Base-by-base conservation (phyloP, 73 alveolate genomes). In the Paramecium sonneborni region DNA sequence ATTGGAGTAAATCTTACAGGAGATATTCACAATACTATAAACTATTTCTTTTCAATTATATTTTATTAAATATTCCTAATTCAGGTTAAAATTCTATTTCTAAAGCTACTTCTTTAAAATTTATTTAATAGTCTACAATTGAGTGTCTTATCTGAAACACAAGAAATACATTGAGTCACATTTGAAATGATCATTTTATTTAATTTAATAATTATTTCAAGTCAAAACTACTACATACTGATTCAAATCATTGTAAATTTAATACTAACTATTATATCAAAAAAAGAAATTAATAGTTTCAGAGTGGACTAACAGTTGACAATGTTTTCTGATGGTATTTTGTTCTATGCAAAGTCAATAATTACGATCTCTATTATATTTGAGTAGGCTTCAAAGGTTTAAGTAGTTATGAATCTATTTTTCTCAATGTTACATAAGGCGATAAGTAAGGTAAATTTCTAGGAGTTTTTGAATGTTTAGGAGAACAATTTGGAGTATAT, bases 271-370 rank as follows among this genome's bases (percentile, higher is more conserved):
- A 62, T 62, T 62, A 62, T 62, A 62, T 62, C 46, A 62, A 62
- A 62, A 62, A 62, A 62, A 62, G 84, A 62, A 62, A 62, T 62
- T 62, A 62, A 62, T 62, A 62, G 84, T 62, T 62, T 62, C 84
- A 62, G 26, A 30, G 44, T 62, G 84, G 84, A 62, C 20, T 32
- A 62, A 32, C 84, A 30, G 84, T 62, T 62, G 84, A 62, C 44
- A 30, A 32, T 30, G 84, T 62, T 32, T 62, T 62, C 68, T 52
- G 32, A 62, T 62, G 84, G 24, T 62, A 32, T 62, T 62, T 62
- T 4, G 84, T 62, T 62, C 84, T 10, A 24, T 26, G 43, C 44
- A 62, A 26, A 26, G 39, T 62, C 44, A 62, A 32, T 26, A 62
- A 14, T 62, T 62, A 32, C 34, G 84, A 62, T 62, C 84, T 26